These are phyloP conservation scores for Spergularia marina DNA, from an alignment of 148 eudicot genomes.

Conservation along the genomic window DNA sequence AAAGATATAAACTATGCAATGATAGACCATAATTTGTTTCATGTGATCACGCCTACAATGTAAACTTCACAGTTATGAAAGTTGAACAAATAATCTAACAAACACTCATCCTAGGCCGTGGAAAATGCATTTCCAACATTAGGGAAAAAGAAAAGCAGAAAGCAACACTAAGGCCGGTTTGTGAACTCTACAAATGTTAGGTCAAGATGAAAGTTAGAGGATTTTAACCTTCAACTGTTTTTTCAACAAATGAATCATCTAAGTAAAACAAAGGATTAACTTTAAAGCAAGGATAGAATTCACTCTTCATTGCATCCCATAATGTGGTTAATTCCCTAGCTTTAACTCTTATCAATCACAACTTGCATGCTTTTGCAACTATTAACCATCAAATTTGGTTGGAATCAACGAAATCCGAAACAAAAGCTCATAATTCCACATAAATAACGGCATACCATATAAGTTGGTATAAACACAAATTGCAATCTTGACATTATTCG, in stretches of 20 bases:
- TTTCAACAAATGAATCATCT: neutral
- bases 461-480: neutral
- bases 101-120: neutral
- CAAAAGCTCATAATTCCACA: neutral
- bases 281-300: neutral
- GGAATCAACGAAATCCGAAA: neutral
- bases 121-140: neutral
- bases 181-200: neutral
- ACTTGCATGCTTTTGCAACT: neutral
- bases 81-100: neutral
- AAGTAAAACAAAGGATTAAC: neutral
- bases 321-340: neutral
- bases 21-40: neutral
- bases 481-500: neutral
- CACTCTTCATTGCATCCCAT: neutral
- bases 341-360: neutral
- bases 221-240: neutral
- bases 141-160: too few relatives aligned
- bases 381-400: neutral
- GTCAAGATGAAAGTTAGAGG: neutral
- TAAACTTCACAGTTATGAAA: neutral
- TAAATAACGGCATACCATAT: neutral
- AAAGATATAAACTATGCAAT: neutral
- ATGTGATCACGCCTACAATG: neutral
- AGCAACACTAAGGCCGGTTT: too few relatives aligned